Percentiles rank a stretch among this genome's conserved stretches.
These are phyloP conservation scores for Epichloe gansuensis DNA, from an alignment of 2,329 filamentous ascomycete species.

Conservation along the genomic window DNA sequence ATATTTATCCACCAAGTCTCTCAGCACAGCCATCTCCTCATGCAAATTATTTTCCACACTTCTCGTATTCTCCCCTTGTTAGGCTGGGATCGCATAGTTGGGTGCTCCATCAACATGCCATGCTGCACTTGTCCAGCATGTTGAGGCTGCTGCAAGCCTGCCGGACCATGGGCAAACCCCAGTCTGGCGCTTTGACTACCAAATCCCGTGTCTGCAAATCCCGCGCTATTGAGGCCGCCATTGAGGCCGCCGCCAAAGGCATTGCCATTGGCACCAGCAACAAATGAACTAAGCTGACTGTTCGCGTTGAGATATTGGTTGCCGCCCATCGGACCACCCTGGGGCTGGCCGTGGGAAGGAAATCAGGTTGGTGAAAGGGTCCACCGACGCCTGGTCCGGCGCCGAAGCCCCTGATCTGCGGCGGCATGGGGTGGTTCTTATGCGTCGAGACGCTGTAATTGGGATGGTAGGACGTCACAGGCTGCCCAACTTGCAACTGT, in stretches of 20 bases:
- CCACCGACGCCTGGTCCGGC: constrained; percentile 25
- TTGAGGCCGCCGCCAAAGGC: constrained; percentile 46
- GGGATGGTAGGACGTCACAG: background rate
- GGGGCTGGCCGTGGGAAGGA: constrained; percentile 38
- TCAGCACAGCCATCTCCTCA: constrained; percentile 77
- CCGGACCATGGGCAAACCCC: constrained; percentile 63
- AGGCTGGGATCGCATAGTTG: constrained; percentile 32
- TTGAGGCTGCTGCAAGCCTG: constrained; percentile 47
- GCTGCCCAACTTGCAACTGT: background rate
- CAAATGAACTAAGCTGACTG: constrained; percentile 55
- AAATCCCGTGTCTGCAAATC: constrained; percentile 57
- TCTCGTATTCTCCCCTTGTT: constrained; percentile 84
- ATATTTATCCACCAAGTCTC: constrained; percentile 78
- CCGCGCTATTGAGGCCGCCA: constrained; percentile 43
- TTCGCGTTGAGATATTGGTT: constrained; percentile 65
- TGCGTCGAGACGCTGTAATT: background rate
- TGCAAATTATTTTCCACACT: constrained; percentile 90
- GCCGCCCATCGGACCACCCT: constrained; percentile 42
- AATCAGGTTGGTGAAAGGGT: constrained; percentile 35
- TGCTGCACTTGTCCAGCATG: constrained; percentile 33
- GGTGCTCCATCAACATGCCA: constrained; percentile 29
- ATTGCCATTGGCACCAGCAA: constrained; percentile 42
- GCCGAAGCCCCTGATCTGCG: constrained; percentile 26
- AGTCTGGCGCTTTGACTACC: constrained; percentile 80
- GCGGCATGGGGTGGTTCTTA: constrained; percentile 19